These are phyloP conservation scores for Silene uniflora DNA, from an alignment of 148 eudicot species.

Conservation along the genomic window DNA sequence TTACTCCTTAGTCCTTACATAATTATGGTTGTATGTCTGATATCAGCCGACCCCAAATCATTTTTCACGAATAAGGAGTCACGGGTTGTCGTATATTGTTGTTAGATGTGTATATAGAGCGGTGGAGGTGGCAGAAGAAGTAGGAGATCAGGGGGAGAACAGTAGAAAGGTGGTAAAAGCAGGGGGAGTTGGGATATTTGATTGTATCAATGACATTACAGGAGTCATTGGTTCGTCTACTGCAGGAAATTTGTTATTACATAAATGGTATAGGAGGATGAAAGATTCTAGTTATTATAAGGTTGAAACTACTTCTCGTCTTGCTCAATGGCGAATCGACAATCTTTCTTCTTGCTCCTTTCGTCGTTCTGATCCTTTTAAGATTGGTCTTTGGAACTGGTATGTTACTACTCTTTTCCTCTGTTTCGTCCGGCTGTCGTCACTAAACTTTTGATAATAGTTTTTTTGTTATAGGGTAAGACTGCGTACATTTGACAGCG, in stretches of 20 bases:
- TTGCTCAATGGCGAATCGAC: conserved; percentile 86
- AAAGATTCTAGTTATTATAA: conserved; percentile 63
- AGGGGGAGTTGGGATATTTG: conserved; percentile 62
- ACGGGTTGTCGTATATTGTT: neutral
- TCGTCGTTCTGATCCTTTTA: conserved; percentile 80
- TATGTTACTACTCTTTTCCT: conserved; percentile 13
- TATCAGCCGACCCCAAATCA: neutral
- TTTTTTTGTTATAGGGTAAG: too few species aligned
- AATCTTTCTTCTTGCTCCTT: conserved; percentile 57
- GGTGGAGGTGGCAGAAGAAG: conserved; percentile 10
- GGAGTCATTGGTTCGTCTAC: conserved; percentile 30
- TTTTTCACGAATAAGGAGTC: neutral
- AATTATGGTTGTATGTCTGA: neutral
- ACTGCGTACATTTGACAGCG: too few species aligned
- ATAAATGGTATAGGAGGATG: conserved; percentile 21
- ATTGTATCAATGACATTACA: conserved; percentile 74
- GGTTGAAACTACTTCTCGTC: conserved; percentile 69
- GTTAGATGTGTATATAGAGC: neutral
- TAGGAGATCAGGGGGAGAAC: conserved; percentile 20
- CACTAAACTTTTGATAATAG: too few species aligned
- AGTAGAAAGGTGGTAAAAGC: conserved; percentile 52
- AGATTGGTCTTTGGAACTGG: conserved; percentile 80
- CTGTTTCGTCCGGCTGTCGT: too few species aligned
- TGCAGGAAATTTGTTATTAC: conserved; percentile 5
- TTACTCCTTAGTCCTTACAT: too few species aligned